Base-by-base conservation (phyloP, 2,329 filamentous ascomycete genomes). In the Penicillium sp. region DNA sequence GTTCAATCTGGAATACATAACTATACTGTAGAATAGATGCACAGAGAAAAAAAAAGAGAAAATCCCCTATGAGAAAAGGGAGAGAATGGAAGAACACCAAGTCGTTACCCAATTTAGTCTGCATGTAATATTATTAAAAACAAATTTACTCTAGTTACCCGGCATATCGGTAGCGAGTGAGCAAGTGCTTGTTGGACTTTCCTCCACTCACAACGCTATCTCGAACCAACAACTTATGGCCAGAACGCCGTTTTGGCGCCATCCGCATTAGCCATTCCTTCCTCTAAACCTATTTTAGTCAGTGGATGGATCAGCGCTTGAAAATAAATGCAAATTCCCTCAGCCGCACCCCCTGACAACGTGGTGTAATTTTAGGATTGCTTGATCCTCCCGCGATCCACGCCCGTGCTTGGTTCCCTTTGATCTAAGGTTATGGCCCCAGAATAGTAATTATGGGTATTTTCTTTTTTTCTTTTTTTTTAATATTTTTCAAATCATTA, bases 301-400 rank as follows among this genome's bases (percentile, higher is more conserved):
- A 39, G 9, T 16, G 33, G 33, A 49, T 10, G n/a, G 49, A 52
- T 52, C 49, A 22, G 33, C 33, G 33, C 33, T 37, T 37, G 33
- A 9, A 9, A n/a, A 8, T 9, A 16, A n/a, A 16, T 16, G 39
- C 19, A 42, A 42, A 42, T 13, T 42, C 10, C 55, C 55, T 60
- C 58, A 60, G 58, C 58, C 58, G 58, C 58, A 60, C 39, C 44
- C 49, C 39, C 45, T 51, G 49, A 51, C 49, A 51, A 51, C 49
- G 49, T 52, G 37, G 49, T 57, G 52, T 64, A 60, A 64, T 58
- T 61, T 62, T 63, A 65, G 63, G 54, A 64, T 55, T 42, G 54
- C 61, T 65, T 65, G 62, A 65, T 65, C 63, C 57, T 65, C 63
- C 63, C 63, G 63, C 43, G 63, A 65, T 65, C 63, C 63, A 61